Conservation (phyloP, 768 basidiomycete genomes). For the Suillus discolor region DNA sequence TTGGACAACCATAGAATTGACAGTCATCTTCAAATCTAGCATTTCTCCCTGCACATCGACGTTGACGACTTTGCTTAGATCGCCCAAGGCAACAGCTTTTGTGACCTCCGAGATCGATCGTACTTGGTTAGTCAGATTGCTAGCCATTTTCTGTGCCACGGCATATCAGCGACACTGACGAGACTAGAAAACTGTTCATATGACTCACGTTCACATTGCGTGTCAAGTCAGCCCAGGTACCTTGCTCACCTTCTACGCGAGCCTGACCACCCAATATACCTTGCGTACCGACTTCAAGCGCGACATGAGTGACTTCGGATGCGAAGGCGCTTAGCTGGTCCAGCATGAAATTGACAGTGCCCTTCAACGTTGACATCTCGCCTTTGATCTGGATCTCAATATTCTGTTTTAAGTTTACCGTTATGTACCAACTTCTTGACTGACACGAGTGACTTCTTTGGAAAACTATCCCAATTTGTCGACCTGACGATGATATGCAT, state of each 20-base stretch:
- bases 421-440: constrained; percentile 84
- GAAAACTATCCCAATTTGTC: constrained; percentile 85
- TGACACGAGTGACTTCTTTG: constrained; percentile 85
- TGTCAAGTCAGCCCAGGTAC: no score
- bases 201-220: no score
- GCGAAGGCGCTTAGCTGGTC: no score
- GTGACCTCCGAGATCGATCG: constrained; percentile 63
- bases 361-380: no score
- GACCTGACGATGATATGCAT: constrained; percentile 40
- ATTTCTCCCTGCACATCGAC: constrained; percentile 97
- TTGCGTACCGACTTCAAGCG: no score
- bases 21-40: constrained; percentile 70
- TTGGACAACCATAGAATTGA: constrained; percentile 53
- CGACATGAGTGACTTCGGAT: no score
- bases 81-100: constrained; percentile 83
- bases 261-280: constrained; percentile 92
- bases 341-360: no score
- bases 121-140: constrained; percentile 68
- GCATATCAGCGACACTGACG: no score
- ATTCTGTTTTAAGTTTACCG: constrained; percentile 73
- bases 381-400: no score
- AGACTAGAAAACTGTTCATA: no score
- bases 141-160: constrained; percentile 78
- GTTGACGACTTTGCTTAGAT: constrained; percentile 93
- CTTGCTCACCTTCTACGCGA: constrained; percentile 83